Percentiles rank a stretch among this genome's conserved stretches.
Conservation (phyloP, 352 stramenopile species). For the Aphanomyces cochlioides region DNA sequence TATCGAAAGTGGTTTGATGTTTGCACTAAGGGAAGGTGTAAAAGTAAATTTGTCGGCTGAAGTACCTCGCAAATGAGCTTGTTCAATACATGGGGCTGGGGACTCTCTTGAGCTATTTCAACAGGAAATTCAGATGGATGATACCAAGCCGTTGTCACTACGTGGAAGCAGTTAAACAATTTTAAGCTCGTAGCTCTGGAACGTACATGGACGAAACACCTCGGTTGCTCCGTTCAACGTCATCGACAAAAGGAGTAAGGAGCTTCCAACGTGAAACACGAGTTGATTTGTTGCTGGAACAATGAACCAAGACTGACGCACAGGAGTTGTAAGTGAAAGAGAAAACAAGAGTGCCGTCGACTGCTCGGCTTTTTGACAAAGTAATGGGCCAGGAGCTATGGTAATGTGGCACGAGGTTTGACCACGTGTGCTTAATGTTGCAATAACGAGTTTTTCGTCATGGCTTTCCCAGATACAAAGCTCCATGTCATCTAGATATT, state of each 20-base stretch:
- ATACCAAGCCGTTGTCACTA: slow-evolving; percentile 40
- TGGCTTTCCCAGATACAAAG: slow-evolving; percentile 61
- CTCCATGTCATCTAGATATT: slow-evolving; percentile 26
- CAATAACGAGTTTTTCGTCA: slow-evolving; percentile 48
- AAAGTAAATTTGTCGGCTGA: too few species aligned
- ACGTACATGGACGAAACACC: background rate
- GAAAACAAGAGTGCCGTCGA: background rate
- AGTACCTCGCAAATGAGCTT: too few species aligned
- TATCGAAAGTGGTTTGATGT: slow-evolving; percentile 51
- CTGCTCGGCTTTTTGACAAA: too few species aligned
- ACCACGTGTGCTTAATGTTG: slow-evolving; percentile 37
- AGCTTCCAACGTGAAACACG: slow-evolving; percentile 36
- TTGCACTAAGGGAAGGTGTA: background rate
- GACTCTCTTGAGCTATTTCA: slow-evolving; percentile 28
- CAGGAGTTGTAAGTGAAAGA: slow-evolving; percentile 36
- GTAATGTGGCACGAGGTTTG: slow-evolving; percentile 32
- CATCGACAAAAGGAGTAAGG: slow-evolving; percentile 27
- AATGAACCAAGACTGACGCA: slow-evolving; percentile 53
- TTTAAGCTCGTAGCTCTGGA: background rate
- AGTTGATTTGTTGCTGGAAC: slow-evolving; percentile 25
- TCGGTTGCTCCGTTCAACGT: background rate
- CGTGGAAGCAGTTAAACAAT: background rate
- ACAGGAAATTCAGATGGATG: slow-evolving; percentile 43
- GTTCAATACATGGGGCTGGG: too few species aligned
- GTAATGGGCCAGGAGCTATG: slow-evolving; percentile 38